Evolutionary conservation across 2,329 filamentous ascomycete species (phyloP), one percentile per base, ranked within the genome.

Genomic region (Xylaria hypoxylon): DNA sequence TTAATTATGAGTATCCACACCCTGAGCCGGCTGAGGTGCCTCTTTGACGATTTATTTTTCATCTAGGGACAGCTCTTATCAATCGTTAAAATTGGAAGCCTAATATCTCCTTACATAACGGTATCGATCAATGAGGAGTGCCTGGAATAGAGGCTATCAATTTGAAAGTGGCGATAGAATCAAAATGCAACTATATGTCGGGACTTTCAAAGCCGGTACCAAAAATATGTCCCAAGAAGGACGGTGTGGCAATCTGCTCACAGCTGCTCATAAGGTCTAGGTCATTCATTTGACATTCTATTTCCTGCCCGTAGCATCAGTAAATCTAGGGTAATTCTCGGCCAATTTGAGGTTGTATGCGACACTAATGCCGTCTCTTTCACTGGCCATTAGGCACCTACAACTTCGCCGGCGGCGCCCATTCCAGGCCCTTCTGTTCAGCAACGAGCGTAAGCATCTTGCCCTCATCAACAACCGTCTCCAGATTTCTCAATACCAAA

Each of bases 401-500:
- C 35, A 42, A 10, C 5, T 40, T 67, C 15, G 26, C 58, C 44
- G n/a, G 22, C 28, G 72, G 68, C 48, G 67, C 72, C 74, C 74
- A 76, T 31, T 72, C 73, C 44, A 75, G 47, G 66, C 78, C 78
- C 74, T 84, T 86, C 80, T 90, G 88, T 77, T 89, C 87, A 3
- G 85, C 82, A 45, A 90, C 84, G 67, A 85, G 82, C n/a, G 88
- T 90, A 64, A 89, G 77, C 75, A 90, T 76, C 65, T 82, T 82
- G 4, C 85, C 86, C 65, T 84, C 82, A 72, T 88, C 83, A 44
- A 90, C 80, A 5, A 84, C 87, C 35, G 79, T 82, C 73, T 83
- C 83, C 75, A 90, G 68, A 40, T 85, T 84, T 71, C 81, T 79
- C 56, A 83, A 78, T 40, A 81, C 79, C 57, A 86, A 66, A 56